phyloP scores from a whole-genome alignment of 257 asterid species.

The Solanum paucissectum region DNA sequence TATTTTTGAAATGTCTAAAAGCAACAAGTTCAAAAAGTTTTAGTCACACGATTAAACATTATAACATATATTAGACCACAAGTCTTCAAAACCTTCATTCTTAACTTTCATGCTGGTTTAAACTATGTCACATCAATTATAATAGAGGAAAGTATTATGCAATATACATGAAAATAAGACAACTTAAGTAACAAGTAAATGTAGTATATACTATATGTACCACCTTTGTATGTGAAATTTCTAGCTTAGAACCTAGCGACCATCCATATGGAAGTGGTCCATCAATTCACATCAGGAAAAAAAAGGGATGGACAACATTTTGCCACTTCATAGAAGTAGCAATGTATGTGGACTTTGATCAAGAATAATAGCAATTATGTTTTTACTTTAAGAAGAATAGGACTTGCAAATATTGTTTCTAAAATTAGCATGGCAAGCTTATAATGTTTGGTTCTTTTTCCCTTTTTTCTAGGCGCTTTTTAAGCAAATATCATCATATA shows the following conservation, averaged over 20 bases:
- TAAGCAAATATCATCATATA: not conserved
- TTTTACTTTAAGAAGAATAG: not conserved
- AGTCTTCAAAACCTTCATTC: not conserved
- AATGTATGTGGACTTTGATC: not conserved
- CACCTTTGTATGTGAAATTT: not conserved
- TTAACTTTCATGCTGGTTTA: not conserved
- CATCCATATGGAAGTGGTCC: not conserved
- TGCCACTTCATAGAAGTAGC: not conserved
- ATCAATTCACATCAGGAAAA: not conserved
- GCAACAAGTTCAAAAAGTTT: not conserved
- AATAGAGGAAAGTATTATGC: not conserved
- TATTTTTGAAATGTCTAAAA: not conserved
- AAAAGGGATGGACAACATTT: not conserved
- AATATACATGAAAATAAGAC: not conserved
- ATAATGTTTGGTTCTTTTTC: not conserved
- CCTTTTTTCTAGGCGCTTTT: not conserved
- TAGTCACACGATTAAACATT: not conserved
- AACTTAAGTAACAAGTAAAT: not conserved
- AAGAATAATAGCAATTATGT: not conserved
- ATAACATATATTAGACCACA: fast-evolving
- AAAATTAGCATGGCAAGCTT: not conserved
- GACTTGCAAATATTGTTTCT: not conserved
- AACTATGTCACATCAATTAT: not conserved
- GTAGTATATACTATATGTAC: not conserved
- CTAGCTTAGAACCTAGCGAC: not conserved